Evolutionary conservation across 768 basidiomycete species (phyloP).

Genomic region (Macrocybe gigantea): DNA sequence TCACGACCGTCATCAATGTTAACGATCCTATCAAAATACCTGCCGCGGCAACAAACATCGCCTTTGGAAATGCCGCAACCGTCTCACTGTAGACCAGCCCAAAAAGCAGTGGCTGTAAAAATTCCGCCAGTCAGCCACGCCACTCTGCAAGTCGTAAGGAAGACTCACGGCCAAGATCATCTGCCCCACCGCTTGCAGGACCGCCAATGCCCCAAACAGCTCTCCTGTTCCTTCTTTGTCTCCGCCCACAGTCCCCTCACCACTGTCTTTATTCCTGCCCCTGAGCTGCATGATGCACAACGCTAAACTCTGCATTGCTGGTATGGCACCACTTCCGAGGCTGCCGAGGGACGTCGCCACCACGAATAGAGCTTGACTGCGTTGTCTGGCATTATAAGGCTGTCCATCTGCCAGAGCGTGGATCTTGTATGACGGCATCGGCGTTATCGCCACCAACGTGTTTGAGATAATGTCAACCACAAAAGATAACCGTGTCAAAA

Average conservation of each 20-base stretch:
- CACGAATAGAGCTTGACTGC: conserved; percentile 51
- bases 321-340: conserved; percentile 61
- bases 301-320: conserved; percentile 70
- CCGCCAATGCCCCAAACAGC: conserved; percentile 67
- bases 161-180: conserved; percentile 49
- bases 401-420: conserved; percentile 10
- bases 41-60: conserved; percentile 58
- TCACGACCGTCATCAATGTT: conserved; percentile 29
- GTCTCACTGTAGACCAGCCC: conserved; percentile 66
- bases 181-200: conserved; percentile 64
- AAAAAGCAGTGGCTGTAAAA: conserved; percentile 58
- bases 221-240: conserved; percentile 36
- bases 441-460: conserved; percentile 47
- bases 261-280: conserved; percentile 21
- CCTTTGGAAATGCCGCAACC: conserved; percentile 62
- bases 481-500: conserved; percentile 54
- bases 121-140: conserved; percentile 1
- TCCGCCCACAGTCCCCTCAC: conserved; percentile 11
- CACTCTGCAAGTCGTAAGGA: neutral
- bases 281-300: conserved; percentile 53
- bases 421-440: conserved; percentile 34
- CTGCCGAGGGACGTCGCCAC: conserved; percentile 51
- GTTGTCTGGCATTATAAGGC: conserved; percentile 6
- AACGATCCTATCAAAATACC: conserved; percentile 39
- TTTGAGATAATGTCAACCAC: conserved; percentile 63